These are phyloP conservation scores for Vishniacozyma victoriae DNA, from an alignment of 768 basidiomycete genomes.

Conservation along the genomic window DNA sequence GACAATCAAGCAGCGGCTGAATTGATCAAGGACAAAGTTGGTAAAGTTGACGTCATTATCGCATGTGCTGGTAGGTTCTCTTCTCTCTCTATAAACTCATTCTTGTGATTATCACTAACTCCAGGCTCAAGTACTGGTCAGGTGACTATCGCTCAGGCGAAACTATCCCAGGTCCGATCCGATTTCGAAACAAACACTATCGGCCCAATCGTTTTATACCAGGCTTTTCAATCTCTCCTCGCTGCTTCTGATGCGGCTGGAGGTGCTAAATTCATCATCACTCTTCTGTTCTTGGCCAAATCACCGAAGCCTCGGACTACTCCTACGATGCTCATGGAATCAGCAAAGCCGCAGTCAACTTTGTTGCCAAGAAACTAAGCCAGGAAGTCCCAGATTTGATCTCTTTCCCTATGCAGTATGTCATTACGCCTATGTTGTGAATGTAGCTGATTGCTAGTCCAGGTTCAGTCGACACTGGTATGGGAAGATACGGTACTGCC, in stretches of 20 bases:
- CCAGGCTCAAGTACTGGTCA: too few relatives aligned
- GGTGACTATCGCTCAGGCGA: too few relatives aligned
- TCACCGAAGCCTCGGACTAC: neutral
- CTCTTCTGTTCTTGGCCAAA: constrained; percentile 3
- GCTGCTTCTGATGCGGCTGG: too few relatives aligned
- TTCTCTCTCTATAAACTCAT: too few relatives aligned
- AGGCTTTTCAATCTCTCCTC: constrained; percentile 7
- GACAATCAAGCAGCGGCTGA: constrained; percentile 21
- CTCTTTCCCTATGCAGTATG: constrained; percentile 8
- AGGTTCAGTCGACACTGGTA: constrained; percentile 4
- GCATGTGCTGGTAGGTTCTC: constrained; percentile 25
- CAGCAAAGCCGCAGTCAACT: constrained; percentile 21
- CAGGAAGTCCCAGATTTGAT: constrained; percentile 6
- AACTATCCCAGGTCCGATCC: too few relatives aligned
- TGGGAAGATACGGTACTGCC: neutral
- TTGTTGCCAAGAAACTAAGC: constrained; percentile 9
- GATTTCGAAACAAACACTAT: constrained; percentile 10
- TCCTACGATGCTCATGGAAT: constrained; percentile 7
- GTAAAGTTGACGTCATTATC: constrained; percentile 32
- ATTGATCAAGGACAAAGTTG: constrained; percentile 16
- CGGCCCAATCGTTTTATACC: constrained; percentile 10
- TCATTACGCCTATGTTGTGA: too few relatives aligned
- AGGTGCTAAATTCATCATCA: too few relatives aligned
- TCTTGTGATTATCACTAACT: too few relatives aligned
- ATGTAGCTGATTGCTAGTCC: too few relatives aligned